Evolutionary conservation across 108 stramenopile genomes (phyloP), one percentile per base, ranked within the genome.

Genomic region (Pseudonitzschia multistriata): DNA sequence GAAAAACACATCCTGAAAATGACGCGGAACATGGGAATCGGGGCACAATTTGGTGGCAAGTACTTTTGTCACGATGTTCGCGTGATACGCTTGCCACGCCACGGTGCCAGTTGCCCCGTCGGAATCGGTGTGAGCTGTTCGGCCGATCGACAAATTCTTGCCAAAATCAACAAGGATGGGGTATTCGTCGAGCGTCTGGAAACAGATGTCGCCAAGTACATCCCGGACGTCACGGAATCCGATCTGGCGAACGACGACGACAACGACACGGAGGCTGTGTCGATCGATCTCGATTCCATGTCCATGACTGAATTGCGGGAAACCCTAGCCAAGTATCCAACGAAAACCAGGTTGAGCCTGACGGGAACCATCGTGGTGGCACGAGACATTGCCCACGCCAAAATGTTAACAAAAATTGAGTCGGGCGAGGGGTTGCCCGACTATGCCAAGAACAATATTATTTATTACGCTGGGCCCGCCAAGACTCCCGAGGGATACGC

Each of bases 21-120:
- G 78, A 94, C 93, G 33, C 92, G 87, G 14, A 86, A 92, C 19
- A 71, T 97, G 45, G 97, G 97, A 35, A 96, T 98, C 71, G 97
- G 97, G 49, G 97, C 97, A 3, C 96, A 95, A 78, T 94, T 97
- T 72, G 97, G 96, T 42, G 97, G 97, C 17, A 98, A 98, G 72
- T 97, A 98, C 88, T 98, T 98, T 77, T 96, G 95, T 79, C 97
- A 97, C 71, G 97, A 98, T 78, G 94, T 97, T 28, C 88, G 97
- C 24, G 97, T 97, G 0, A 75, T 96, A 37, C 88, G 96, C 24
- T 79, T 98, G 54, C 97, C 97, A 27, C 88, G 97, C 30, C 97
- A 98, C 72, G 97, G 97, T 27, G 97, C 97, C 8, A 93, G 91
- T 49, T 98, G 97, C 79, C 97, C 97, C 0, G 97, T 98, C 2